A percentile compares a stretch with the other conserved stretches of the same genome.
Evolutionary conservation across 805 yeast species (phyloP).

Genomic region (Maudiozyma pseudohumilis): DNA sequence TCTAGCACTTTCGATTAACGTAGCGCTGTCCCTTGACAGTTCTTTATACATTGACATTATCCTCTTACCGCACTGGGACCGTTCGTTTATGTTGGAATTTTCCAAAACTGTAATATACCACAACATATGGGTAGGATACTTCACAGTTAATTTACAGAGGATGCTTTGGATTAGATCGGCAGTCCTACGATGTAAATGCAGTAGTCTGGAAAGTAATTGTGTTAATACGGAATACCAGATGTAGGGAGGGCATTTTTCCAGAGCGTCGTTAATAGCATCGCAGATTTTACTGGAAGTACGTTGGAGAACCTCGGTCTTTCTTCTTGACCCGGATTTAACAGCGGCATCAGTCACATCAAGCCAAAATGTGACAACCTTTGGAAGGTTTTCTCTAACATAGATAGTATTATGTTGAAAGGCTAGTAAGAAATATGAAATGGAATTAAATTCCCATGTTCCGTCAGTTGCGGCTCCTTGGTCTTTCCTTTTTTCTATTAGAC

Average conservation of each 20-base stretch:
- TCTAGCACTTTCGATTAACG: slow-evolving; percentile 19
- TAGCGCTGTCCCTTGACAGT: slow-evolving; percentile 5
- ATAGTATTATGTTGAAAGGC: slow-evolving; percentile 36
- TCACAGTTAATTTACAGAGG: slow-evolving; percentile 43
- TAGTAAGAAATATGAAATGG: slow-evolving; percentile 22
- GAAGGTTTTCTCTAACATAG: slow-evolving; percentile 72
- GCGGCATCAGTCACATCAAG: slow-evolving; percentile 37
- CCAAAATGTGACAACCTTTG: slow-evolving; percentile 88
- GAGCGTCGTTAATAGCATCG: slow-evolving; percentile 37
- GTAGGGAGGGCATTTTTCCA: slow-evolving; percentile 40
- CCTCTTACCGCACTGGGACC: slow-evolving; percentile 38
- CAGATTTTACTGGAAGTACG: slow-evolving; percentile 38
- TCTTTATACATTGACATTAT: slow-evolving; percentile 31
- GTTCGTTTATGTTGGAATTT: slow-evolving; percentile 43
- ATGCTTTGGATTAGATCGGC: slow-evolving; percentile 47
- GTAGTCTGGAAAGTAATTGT: slow-evolving; percentile 71
- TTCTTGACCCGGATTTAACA: slow-evolving; percentile 15
- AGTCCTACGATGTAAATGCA: slow-evolving; percentile 50
- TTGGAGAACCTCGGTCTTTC: slow-evolving; percentile 17
- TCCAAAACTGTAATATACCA: slow-evolving; percentile 61
- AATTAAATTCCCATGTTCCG: slow-evolving; percentile 23
- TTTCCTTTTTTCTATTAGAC: slow-evolving; percentile 58
- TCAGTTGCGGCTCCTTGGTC: slow-evolving; percentile 29
- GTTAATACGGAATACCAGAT: slow-evolving; percentile 80
- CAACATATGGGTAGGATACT: slow-evolving; percentile 75